A percentile compares a stretch with the other conserved stretches of the same genome.
Evolutionary conservation across 192 early-diverging fungal species (phyloP).

Genomic region (Rhizoclosmatium sp.): DNA sequence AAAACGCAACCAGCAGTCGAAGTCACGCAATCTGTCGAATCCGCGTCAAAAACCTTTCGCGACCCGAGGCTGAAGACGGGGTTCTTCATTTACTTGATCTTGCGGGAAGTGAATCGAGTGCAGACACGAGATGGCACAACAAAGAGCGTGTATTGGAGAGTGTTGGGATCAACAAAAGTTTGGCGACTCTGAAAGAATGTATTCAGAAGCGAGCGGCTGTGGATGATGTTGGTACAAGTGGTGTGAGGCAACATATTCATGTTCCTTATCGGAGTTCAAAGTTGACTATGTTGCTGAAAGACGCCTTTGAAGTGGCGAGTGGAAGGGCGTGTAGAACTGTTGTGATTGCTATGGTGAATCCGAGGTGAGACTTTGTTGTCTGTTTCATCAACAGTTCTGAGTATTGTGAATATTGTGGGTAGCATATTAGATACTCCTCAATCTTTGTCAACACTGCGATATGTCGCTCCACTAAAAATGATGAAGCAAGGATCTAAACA

Average conservation of each 20-base stretch:
- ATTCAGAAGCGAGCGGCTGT: slow-evolving; percentile 51
- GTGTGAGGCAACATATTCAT: neutral
- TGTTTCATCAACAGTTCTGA: no score
- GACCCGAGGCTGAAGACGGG: slow-evolving; percentile 45
- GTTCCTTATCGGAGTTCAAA: slow-evolving; percentile 57
- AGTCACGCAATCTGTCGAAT: slow-evolving; percentile 53
- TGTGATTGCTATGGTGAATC: slow-evolving; percentile 47
- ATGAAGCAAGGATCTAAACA: neutral
- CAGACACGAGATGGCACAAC: slow-evolving; percentile 49
- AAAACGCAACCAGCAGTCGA: slow-evolving; percentile 45
- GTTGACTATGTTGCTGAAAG: slow-evolving; percentile 59
- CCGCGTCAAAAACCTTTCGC: slow-evolving; percentile 42
- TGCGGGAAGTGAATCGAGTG: slow-evolving; percentile 54
- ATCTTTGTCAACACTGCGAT: slow-evolving; percentile 55
- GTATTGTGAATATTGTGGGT: neutral
- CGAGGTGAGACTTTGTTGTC: neutral
- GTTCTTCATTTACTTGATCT: slow-evolving; percentile 59
- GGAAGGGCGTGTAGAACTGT: slow-evolving; percentile 46
- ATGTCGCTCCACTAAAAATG: slow-evolving; percentile 50
- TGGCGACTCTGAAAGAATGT: slow-evolving; percentile 62
- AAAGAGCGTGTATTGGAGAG: slow-evolving; percentile 57
- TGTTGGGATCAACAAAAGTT: slow-evolving; percentile 56
- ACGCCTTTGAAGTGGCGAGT: slow-evolving; percentile 56
- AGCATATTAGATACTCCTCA: slow-evolving; percentile 47
- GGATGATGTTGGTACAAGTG: neutral